Conservation (phyloP, 2,329 filamentous ascomycete genomes). For the Colletotrichum graminicola region DNA sequence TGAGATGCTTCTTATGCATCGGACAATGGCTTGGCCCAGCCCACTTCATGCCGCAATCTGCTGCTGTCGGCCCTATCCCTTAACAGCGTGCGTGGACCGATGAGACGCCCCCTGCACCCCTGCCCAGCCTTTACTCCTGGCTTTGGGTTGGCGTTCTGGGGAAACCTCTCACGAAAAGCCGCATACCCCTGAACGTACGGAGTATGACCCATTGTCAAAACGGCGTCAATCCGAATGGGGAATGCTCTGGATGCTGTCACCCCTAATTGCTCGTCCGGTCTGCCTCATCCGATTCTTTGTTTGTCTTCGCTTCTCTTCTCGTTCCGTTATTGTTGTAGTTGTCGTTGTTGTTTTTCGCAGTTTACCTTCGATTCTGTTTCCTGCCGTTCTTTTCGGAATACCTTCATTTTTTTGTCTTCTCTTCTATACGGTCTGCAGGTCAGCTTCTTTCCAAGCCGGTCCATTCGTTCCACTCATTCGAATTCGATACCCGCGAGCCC, state of each 20-base stretch:
- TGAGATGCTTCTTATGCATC: slow-evolving; percentile 24
- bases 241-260: slow-evolving; percentile 8
- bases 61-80: not conserved
- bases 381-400: slow-evolving; percentile 23
- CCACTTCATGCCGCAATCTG: slow-evolving; percentile 11
- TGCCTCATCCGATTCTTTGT: slow-evolving; percentile 22
- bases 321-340: slow-evolving; percentile 20
- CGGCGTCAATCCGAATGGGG: slow-evolving; percentile 9
- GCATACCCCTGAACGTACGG: slow-evolving; percentile 1
- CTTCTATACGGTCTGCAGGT: slow-evolving; percentile 37
- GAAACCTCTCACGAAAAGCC: slow-evolving; percentile 1
- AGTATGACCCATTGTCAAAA: slow-evolving; percentile 24
- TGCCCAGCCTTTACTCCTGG: slow-evolving; percentile 26
- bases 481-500: slow-evolving; percentile 31
- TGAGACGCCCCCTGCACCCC: slow-evolving; percentile 34
- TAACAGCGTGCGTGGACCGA: slow-evolving; percentile 31
- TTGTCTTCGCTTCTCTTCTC: slow-evolving; percentile 30
- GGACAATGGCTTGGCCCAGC: not conserved
- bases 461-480: slow-evolving; percentile 25
- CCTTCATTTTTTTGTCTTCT: slow-evolving; percentile 25
- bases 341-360: slow-evolving; percentile 1
- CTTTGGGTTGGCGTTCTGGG: slow-evolving; percentile 26
- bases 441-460: slow-evolving; percentile 28
- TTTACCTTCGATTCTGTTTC: slow-evolving; percentile 35
- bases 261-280: slow-evolving; percentile 14